Evolutionary conservation across 805 yeast species (phyloP).

Genomic region (Jamesozyma lodderae): DNA sequence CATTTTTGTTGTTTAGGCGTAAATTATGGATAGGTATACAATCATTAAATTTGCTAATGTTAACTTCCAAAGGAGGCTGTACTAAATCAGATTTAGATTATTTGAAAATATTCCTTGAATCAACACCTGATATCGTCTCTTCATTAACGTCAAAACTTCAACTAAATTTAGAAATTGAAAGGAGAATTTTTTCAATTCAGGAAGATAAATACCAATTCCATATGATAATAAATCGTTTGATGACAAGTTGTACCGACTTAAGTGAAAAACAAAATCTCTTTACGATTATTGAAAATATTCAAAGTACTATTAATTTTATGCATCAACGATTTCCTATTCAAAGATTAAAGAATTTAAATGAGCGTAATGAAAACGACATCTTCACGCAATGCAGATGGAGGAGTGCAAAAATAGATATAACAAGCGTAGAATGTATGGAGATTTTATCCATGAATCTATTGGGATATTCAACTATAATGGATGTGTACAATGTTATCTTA

Average conservation of each 20-base stretch:
- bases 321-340: constrained; percentile 9
- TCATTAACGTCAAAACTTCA: not conserved
- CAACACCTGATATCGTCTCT: not conserved
- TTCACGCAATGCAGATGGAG: constrained; percentile 7
- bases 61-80: constrained; percentile 7
- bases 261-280: constrained; percentile 6
- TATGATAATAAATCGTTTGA: constrained; percentile 6
- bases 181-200: constrained; percentile 6
- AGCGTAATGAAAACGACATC: not conserved
- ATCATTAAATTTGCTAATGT: constrained; percentile 8
- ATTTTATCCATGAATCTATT: constrained; percentile 10
- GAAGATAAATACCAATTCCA: constrained; percentile 14
- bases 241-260: constrained; percentile 4
- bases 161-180: constrained; percentile 4
- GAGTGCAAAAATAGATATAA: constrained; percentile 5
- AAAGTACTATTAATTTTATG: constrained; percentile 5
- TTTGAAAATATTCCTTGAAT: constrained; percentile 6
- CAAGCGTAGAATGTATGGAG: constrained; percentile 7
- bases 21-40: constrained; percentile 17
- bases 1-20: constrained; percentile 5
- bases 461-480: constrained; percentile 9
- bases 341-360: not conserved
- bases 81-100: constrained; percentile 5
- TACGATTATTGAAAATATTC: constrained; percentile 8
- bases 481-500: constrained; percentile 7